Evolutionary conservation across 208 protist species (phyloP), one percentile per base, ranked within the genome.

Genomic region (Borovskyia barvae): DNA sequence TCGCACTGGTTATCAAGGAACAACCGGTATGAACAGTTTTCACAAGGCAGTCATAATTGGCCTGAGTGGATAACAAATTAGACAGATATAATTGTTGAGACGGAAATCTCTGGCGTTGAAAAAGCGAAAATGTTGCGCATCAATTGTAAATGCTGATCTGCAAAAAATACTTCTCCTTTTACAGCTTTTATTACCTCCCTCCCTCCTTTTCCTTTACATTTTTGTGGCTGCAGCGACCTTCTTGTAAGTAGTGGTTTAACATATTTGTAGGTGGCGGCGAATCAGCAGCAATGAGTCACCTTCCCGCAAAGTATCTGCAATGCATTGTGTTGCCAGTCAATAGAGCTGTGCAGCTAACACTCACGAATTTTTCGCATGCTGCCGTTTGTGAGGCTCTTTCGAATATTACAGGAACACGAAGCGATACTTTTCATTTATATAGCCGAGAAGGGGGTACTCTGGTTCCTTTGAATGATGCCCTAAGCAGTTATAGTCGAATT

Each of bases 281-380:
- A 15, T 39, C 14, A 39, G 11, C 8, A 39, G 8, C 11, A 39
- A 14, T 39, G 35, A 15, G 8, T 8, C 14, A 14, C 35, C 11
- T 39, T 39, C 35, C 35, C 35, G 11, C 35, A 39, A 50, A 42
- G n/a, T n/a, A n/a, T n/a, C 54, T 60, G 19, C 35, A 45, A 28
- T 72, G 66, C 57, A 72, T 43, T 19, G 20, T 72, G 30, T 25
- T 72, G 19, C 66, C 66, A 37, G 66, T 72, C 24, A 51, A 61
- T 28, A 58, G 36, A 36, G 46, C 57, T 6, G 22, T 72, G 9
- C 39, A 32, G 17, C 3, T 72, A 9, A 12, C 43, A 15, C 24
- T 72, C 30, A 20, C 37, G 17, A 17, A 40, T 22, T 26, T n/a
- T 5, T 47, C 42, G 20, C 7, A 37, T 4, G 37, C 26, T 30